Percentiles rank a stretch among this genome's conserved stretches.
These are phyloP conservation scores for Neopestalotiopsis rosae DNA, from an alignment of 2,329 filamentous ascomycete genomes.

Conservation along the genomic window DNA sequence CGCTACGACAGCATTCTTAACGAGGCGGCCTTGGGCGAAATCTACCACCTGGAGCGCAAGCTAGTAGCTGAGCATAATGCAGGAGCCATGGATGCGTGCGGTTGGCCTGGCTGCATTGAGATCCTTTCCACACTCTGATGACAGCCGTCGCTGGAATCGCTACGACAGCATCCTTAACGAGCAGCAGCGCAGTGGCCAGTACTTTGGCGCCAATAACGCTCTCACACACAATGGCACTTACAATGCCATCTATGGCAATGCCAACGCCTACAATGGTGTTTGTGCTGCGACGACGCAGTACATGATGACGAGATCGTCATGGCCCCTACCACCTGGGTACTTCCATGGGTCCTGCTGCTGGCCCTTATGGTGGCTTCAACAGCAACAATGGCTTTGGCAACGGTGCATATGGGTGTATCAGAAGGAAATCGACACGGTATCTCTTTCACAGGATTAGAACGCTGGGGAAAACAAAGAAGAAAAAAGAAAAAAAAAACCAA, in stretches of 20 bases:
- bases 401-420: neutral
- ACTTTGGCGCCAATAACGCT: neutral
- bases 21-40: neutral
- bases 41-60: neutral
- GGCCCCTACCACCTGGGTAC: no score
- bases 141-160: neutral
- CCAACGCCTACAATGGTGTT: neutral
- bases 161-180: neutral
- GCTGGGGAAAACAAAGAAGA: no score
- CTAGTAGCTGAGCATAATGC: neutral
- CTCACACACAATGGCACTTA: neutral
- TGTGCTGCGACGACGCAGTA: no score
- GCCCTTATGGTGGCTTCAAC: neutral
- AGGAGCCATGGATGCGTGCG: no score
- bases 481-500: no score
- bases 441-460: no score
- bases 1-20: neutral
- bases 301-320: no score
- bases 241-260: neutral
- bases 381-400: neutral
- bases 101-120: no score
- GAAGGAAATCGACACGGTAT: no score
- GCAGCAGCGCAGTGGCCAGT: neutral
- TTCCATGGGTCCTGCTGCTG: neutral
- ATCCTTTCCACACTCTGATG: no score